phyloP scores from a whole-genome alignment of 352 stramenopile species.

The Globisporangium irregulare region DNA sequence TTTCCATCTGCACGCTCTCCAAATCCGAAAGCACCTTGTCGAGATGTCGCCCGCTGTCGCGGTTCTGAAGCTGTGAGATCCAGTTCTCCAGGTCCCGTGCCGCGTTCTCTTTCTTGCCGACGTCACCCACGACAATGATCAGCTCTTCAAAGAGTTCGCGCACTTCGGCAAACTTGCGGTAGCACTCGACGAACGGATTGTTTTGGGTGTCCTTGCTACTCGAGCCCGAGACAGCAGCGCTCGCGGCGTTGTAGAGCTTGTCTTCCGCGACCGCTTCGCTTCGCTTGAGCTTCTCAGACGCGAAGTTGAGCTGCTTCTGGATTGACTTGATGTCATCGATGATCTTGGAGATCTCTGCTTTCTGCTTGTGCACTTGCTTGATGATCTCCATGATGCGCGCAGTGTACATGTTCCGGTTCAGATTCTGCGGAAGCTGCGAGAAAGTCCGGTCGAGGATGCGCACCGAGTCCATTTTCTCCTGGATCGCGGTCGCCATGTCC shows the following conservation, averaged over 20 bases:
- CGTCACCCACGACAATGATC: slow-evolving; percentile 54
- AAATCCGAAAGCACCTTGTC: slow-evolving; percentile 75
- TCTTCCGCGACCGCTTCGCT: slow-evolving; percentile 82
- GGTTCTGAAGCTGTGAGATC: slow-evolving; percentile 75
- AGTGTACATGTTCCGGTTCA: slow-evolving; percentile 83
- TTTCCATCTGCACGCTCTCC: slow-evolving; percentile 65
- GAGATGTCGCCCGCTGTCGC: slow-evolving; percentile 65
- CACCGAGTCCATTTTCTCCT: slow-evolving; percentile 68
- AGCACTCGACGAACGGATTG: slow-evolving; percentile 71
- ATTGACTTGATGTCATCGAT: slow-evolving; percentile 72
- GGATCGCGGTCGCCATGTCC: slow-evolving; percentile 51
- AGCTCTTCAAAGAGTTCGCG: slow-evolving; percentile 84
- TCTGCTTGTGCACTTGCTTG: slow-evolving; percentile 88
- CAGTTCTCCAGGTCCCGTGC: slow-evolving; percentile 78
- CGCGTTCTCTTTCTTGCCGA: slow-evolving; percentile 77
- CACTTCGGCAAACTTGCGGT: slow-evolving; percentile 80
- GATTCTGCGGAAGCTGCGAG: slow-evolving; percentile 40
- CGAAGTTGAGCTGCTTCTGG: slow-evolving; percentile 79
- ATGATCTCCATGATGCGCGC: slow-evolving; percentile 90
- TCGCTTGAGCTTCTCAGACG: slow-evolving; percentile 77
- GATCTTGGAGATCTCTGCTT: slow-evolving; percentile 81
- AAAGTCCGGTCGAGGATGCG: slow-evolving; percentile 55
- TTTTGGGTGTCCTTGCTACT: slow-evolving; percentile 9
- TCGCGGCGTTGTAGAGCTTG: slow-evolving; percentile 72
- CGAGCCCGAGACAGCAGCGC: slow-evolving; percentile 22